Conservation (phyloP, 805 yeast genomes). For the Myxozyma mucilagina region DNA sequence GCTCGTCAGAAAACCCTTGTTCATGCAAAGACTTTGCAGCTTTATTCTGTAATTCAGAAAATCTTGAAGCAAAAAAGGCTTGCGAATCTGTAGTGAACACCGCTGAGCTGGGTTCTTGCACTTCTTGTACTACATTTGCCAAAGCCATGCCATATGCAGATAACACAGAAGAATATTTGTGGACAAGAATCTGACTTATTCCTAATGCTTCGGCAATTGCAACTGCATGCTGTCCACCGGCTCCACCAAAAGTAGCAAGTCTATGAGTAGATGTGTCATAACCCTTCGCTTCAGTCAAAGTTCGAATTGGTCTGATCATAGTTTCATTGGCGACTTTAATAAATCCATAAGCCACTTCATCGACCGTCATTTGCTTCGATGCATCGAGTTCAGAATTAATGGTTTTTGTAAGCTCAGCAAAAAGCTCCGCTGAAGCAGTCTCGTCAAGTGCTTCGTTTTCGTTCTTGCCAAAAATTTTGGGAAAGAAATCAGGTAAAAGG, state of each 20-base stretch:
- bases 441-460: slow-evolving; percentile 70
- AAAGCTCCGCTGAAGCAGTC: slow-evolving; percentile 52
- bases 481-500: slow-evolving; percentile 70
- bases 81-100: slow-evolving; percentile 42
- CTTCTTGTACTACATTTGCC: slow-evolving; percentile 81
- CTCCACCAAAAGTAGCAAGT: slow-evolving; percentile 86
- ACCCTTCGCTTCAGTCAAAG: slow-evolving; percentile 83
- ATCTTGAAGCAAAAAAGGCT: slow-evolving; percentile 46
- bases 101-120: slow-evolving; percentile 68
- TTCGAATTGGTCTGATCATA: slow-evolving; percentile 88
- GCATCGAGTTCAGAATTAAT: slow-evolving; percentile 54
- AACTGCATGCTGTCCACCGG: slow-evolving; percentile 89
- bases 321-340: slow-evolving; percentile 80
- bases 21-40: slow-evolving; percentile 46
- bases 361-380: slow-evolving; percentile 48
- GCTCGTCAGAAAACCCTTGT: slow-evolving; percentile 56
- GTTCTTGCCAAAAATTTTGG: slow-evolving; percentile 78
- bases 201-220: slow-evolving; percentile 73
- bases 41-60: slow-evolving; percentile 47
- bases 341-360: slow-evolving; percentile 79
- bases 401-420: slow-evolving; percentile 52
- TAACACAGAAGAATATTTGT: slow-evolving; percentile 76
- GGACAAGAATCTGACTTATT: slow-evolving; percentile 66
- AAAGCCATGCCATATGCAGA: slow-evolving; percentile 88
- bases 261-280: slow-evolving; percentile 63